Evolutionary conservation across 2,329 filamentous ascomycete genomes (phyloP).

Genomic region (Fusarium luffae): DNA sequence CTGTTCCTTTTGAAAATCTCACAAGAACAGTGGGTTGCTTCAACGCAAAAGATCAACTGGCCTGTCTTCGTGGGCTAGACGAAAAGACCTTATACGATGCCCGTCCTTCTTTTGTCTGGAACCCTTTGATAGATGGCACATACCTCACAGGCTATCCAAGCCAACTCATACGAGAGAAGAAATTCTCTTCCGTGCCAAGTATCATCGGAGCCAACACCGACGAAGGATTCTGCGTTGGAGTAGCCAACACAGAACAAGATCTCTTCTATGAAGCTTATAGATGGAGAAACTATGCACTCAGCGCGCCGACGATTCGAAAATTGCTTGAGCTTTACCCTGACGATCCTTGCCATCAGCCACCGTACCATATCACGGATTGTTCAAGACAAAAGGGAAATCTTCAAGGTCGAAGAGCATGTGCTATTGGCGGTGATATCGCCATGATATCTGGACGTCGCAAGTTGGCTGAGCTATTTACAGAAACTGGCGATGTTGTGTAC

Average conservation of each 20-base stretch:
- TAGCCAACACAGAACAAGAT: constrained; percentile 55
- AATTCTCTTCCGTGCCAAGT: constrained; percentile 58
- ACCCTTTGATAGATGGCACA: constrained; percentile 58
- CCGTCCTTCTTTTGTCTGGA: constrained; percentile 54
- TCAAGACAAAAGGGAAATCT: constrained; percentile 37
- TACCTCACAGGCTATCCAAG: constrained; percentile 62
- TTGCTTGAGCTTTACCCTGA: constrained; percentile 61
- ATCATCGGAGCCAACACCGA: constrained; percentile 62
- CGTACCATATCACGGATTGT: constrained; percentile 45
- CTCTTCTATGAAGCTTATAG: constrained; percentile 49
- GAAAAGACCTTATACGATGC: constrained; percentile 49
- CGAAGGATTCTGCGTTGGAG: constrained; percentile 57
- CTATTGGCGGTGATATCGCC: constrained; percentile 60
- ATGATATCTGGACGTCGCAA: constrained; percentile 61
- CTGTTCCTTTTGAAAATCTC: constrained; percentile 43
- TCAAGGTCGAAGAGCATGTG: constrained; percentile 58
- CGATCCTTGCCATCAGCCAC: constrained; percentile 59
- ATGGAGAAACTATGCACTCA: constrained; percentile 60
- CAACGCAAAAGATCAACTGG: constrained; percentile 49
- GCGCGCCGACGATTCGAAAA: constrained; percentile 55
- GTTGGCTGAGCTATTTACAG: constrained; percentile 56
- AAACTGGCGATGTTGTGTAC: constrained; percentile 52
- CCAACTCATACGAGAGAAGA: constrained; percentile 54
- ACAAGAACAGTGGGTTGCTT: constrained; percentile 48
- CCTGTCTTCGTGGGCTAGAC: constrained; percentile 52